Evolutionary conservation across 495 filamentous ascomycete species (phyloP).

Genomic region (Chaetomidium leptoderma): DNA sequence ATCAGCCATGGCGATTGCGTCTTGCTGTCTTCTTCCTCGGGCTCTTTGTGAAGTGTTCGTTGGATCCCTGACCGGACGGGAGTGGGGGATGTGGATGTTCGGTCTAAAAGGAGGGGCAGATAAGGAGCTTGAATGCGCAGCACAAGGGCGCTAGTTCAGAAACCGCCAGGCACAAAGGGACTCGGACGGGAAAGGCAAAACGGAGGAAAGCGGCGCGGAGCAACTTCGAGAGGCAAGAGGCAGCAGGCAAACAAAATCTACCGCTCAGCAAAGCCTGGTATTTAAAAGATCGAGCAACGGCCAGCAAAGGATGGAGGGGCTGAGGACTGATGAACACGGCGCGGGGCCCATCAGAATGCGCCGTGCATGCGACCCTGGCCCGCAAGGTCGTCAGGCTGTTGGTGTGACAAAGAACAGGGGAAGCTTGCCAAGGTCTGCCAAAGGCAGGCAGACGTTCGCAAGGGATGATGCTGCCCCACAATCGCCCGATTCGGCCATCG

Average conservation of each 20-base stretch:
- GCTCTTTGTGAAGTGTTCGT: background rate
- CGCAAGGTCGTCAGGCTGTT: background rate
- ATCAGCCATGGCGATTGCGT: slow-evolving; percentile 57
- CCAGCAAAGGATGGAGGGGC: slow-evolving; percentile 22
- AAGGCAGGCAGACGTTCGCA: background rate
- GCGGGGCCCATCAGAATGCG: slow-evolving; percentile 9
- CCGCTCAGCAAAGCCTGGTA: background rate
- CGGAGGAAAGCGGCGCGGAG: background rate
- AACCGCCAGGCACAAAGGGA: background rate
- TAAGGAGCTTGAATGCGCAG: background rate
- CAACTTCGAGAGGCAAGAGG: background rate
- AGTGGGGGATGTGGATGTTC: background rate
- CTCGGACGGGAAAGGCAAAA: background rate
- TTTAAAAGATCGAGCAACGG: slow-evolving; percentile 10
- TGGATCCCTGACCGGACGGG: background rate
- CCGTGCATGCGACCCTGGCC: slow-evolving; percentile 6
- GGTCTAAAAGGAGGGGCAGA: background rate
- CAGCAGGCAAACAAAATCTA: background rate
- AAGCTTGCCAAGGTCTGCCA: too few relatives aligned
- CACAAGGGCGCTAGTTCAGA: slow-evolving; percentile 5
- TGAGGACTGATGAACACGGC: slow-evolving; percentile 6
- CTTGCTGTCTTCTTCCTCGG: background rate
- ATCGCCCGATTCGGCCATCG: background rate
- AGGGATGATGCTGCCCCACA: slow-evolving; percentile 2
- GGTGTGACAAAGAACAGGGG: slow-evolving; percentile 20